Base-by-base conservation (phyloP, 345 rosid genomes). In the Pistacia vera region DNA sequence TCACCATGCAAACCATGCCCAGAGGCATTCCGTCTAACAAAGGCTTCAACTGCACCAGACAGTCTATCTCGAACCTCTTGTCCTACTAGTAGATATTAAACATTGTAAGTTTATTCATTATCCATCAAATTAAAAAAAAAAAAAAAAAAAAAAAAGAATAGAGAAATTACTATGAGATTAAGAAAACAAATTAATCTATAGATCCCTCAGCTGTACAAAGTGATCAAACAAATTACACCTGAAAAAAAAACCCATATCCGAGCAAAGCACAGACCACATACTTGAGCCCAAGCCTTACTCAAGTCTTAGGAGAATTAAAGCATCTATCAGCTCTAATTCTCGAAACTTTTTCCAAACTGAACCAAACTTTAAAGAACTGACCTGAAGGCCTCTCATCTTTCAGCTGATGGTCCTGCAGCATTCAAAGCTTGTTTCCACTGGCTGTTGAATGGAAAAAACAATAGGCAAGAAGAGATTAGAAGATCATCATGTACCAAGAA, bases 361-460 rank as follows among this genome's bases (percentile, higher is more conserved):
- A 17, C 35, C 41, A 78, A 57, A 38, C 58, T 20, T 20, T 28
- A 74, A 38, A 79, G 52, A 81, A 72, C 22, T 71, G 65, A 91
- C 97, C 97, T 77, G 90, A 83, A 72, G 91, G 92, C 83, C 88
- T 96, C 80, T 93, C 95, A 58, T 88, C 89, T 93, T 78, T 90
- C 97, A 10, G 86, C 92, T 71, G 93, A 86, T 58, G 91, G 85
- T 66, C 91, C 97, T 8, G 90, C 81, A 74, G 33, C 33, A 30
- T 30, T 87, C 69, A 83, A 77, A 63, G 90, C 90, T 55, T 86
- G 89, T 85, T 87, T 96, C 54, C 82, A 75, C 73, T 67, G 87
- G 84, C 97, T 91, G 88, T 61, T 22, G 69, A 61, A 62, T 54
- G 66, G 62, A 62, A 57, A 55, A 63, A 48, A 22, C 30, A 20